Base-by-base conservation (phyloP, 441 rosid species). In the Jatropha multifida region DNA sequence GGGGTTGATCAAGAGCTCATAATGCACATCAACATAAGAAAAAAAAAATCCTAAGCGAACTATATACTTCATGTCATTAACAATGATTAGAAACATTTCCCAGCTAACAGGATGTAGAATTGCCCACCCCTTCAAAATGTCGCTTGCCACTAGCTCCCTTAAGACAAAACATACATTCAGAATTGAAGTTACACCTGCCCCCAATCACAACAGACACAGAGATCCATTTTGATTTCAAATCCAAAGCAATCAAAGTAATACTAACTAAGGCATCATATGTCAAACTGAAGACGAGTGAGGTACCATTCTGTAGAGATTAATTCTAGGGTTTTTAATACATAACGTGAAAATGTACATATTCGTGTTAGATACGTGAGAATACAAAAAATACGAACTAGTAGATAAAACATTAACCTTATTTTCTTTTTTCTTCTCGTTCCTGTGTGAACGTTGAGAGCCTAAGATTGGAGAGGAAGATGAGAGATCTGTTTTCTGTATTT, bases 291-390 rank as follows among this genome's bases (percentile, higher is more conserved):
- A 68, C 23, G 37, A 46, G 2, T 46, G 3, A 46, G n/a, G 66
- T 26, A 41, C 3, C 74, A 41, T 61, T 65, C 23, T 42, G 65
- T 12, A 62, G 4, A 54, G 40, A 44, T 55, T n/a, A 5, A 2
- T 38, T 41, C 42, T 65, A 65, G 79, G 75, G 75, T 77, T 71
- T 66, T 18, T n/a, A 26, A 13, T 10, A 14, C 0, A 26, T 2
- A 9, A 32, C 41, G 49, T n/a, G 46, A 18, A 40, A 49, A 67
- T 44, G 9, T 12, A 10, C 4, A 40, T 3, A 73, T 20, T 5
- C 7, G 26, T 7, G 18, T 18, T 11, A 20, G 11, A 37, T 2
- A 59, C 4, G 44, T 3, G 9, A 13, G 7, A 42, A 41, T 26
- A 58, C 26, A 32, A n/a, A 27, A 27, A 27, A 56, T 3, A 18